Percentiles rank a stretch among this genome's conserved stretches.
These are phyloP conservation scores for Herpetomonas samuelpessoai DNA, from an alignment of 208 protist species.

Conservation along the genomic window DNA sequence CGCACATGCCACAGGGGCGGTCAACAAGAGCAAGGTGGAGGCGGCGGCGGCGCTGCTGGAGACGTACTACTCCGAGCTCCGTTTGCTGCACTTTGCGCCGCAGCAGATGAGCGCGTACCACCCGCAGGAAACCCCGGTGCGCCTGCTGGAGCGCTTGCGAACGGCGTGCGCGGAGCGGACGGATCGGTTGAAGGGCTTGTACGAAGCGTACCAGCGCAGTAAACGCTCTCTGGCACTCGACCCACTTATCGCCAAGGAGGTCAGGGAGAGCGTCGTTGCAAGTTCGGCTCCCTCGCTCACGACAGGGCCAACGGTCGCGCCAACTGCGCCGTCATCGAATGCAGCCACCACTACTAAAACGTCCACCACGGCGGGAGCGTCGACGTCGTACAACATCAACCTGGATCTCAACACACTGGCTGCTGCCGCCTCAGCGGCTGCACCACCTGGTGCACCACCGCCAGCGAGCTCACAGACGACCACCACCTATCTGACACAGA, in stretches of 20 bases:
- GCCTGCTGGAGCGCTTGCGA: constrained; percentile 61
- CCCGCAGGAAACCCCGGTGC: constrained; percentile 56
- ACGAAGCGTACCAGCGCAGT: constrained; percentile 24
- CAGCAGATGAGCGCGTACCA: constrained; percentile 74
- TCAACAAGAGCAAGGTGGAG: constrained; percentile 36
- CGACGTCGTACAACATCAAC: not conserved
- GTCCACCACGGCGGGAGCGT: not conserved
- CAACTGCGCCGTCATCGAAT: constrained; percentile 4
- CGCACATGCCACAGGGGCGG: constrained; percentile 12
- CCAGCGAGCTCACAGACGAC: too few relatives aligned
- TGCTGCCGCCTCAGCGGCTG: not conserved
- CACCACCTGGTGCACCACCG: too few relatives aligned
- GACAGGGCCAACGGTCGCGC: not conserved
- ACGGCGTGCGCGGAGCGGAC: constrained; percentile 32
- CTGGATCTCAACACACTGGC: not conserved
- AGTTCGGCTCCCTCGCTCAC: too few relatives aligned
- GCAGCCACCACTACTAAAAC: not conserved
- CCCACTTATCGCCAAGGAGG: constrained; percentile 13
- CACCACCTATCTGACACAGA: not conserved
- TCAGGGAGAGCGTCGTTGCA: not conserved
- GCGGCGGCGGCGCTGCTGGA: constrained; percentile 36
- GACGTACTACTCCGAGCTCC: constrained; percentile 69
- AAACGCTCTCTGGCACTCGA: constrained; percentile 25
- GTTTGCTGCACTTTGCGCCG: constrained; percentile 39
- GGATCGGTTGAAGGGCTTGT: constrained; percentile 17